Conservation (phyloP, 2,329 filamentous ascomycete genomes). For the Fusarium irregulare region DNA sequence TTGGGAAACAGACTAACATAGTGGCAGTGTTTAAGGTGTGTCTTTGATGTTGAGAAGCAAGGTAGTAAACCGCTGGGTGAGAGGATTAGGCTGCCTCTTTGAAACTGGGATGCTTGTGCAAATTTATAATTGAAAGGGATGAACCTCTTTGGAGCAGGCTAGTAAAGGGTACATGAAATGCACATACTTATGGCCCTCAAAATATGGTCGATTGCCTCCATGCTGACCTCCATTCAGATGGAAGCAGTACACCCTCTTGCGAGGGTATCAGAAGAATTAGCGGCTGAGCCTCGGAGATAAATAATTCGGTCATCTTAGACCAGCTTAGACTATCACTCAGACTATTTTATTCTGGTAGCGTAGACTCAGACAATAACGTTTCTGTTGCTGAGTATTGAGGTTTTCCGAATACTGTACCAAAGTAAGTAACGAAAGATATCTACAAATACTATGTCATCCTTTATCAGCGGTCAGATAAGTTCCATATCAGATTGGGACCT, state of each 20-base stretch:
- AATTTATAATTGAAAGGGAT: neutral
- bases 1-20: neutral
- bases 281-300: too few relatives aligned
- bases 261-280: neutral
- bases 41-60: neutral
- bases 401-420: too few relatives aligned
- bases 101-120: neutral
- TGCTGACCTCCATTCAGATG: neutral
- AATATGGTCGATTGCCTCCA: neutral
- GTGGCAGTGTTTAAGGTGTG: neutral
- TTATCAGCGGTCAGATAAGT: neutral
- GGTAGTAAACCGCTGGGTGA: fast-evolving
- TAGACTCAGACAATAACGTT: too few relatives aligned
- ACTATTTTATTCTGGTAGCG: too few relatives aligned
- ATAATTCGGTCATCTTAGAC: too few relatives aligned
- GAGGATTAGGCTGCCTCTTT: fast-evolving
- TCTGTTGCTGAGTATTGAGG: too few relatives aligned
- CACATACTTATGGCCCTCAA: neutral
- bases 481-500: neutral
- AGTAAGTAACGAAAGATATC: too few relatives aligned
- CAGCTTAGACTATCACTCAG: too few relatives aligned
- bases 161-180: neutral
- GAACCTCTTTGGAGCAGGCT: too few relatives aligned
- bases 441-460: neutral
- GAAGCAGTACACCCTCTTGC: neutral